phyloP scores from a whole-genome alignment of 1,139 yeast species.

The Saccharomyces uvarum region DNA sequence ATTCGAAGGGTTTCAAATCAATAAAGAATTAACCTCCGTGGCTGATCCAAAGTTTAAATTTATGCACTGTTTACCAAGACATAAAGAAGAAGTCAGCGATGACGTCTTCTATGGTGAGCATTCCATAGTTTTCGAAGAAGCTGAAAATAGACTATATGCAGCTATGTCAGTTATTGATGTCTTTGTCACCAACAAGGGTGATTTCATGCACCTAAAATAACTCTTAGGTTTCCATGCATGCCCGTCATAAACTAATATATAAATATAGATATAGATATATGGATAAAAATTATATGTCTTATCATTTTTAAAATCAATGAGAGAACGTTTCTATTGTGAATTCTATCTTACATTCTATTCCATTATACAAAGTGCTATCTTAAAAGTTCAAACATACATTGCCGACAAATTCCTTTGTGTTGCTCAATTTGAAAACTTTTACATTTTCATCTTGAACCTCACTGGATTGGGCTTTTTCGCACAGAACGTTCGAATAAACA shows the following conservation, averaged over 20 bases:
- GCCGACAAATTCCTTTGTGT: constrained; percentile 14
- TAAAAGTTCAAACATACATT: constrained; percentile 19
- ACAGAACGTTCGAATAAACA: constrained; percentile 41
- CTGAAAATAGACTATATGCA: constrained; percentile 91
- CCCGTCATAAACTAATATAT: neutral
- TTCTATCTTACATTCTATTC: neutral
- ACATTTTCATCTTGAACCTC: constrained; percentile 9
- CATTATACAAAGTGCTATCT: neutral
- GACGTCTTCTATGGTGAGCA: constrained; percentile 81
- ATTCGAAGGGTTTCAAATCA: constrained; percentile 81
- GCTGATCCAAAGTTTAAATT: constrained; percentile 73
- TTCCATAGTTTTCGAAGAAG: constrained; percentile 87
- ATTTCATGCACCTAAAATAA: constrained; percentile 28
- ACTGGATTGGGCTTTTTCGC: constrained; percentile 10
- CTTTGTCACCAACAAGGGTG: constrained; percentile 78
- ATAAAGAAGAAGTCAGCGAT: constrained; percentile 86
- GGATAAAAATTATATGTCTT: constrained; percentile 17
- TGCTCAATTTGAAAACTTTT: constrained; percentile 18
- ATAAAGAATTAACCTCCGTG: constrained; percentile 50
- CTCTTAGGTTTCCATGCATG: neutral
- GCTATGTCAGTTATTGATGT: constrained; percentile 92
- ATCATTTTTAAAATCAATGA: constrained; percentile 2
- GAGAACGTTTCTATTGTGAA: neutral
- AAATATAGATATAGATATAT: constrained; percentile 9
- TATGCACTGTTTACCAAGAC: constrained; percentile 97